These are phyloP conservation scores for Aspergillus ibericus DNA, from an alignment of 2,329 filamentous ascomycete genomes.

Conservation along the genomic window DNA sequence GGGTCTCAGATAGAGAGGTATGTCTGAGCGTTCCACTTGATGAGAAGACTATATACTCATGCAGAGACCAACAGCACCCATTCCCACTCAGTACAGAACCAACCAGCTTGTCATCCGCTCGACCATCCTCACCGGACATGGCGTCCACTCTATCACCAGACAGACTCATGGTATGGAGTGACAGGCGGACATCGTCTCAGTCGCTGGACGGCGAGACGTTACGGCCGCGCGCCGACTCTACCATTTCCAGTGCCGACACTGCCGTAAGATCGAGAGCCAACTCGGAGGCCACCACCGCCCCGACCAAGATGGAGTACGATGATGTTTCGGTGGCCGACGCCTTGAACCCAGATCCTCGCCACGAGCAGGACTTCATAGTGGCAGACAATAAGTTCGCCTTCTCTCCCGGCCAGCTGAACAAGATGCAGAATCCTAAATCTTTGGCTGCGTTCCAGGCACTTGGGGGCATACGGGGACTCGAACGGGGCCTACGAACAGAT, in stretches of 20 bases:
- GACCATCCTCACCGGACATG: constrained; percentile 26
- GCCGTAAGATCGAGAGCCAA: constrained; percentile 35
- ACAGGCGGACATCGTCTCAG: constrained; percentile 28
- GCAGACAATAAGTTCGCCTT: constrained; percentile 84
- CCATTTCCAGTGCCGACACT: constrained; percentile 37
- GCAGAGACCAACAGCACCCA: constrained; percentile 4
- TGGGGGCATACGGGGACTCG: constrained; percentile 74
- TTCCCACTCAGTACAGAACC: constrained; percentile 4
- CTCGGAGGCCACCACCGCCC: constrained; percentile 28
- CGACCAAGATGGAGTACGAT: constrained; percentile 32
- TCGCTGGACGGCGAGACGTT: constrained; percentile 47
- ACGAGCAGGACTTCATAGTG: constrained; percentile 72
- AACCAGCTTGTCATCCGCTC: constrained; percentile 9
- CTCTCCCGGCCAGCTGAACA: constrained; percentile 73
- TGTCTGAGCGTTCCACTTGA: neutral
- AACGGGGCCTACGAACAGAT: constrained; percentile 74
- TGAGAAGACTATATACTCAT: constrained; percentile 4
- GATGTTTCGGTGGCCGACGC: constrained; percentile 54
- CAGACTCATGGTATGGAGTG: constrained; percentile 27
- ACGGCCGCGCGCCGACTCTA: constrained; percentile 44
- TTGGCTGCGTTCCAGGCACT: constrained; percentile 77
- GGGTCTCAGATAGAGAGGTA: constrained; percentile 14
- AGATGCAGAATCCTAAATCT: constrained; percentile 87
- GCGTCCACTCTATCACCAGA: constrained; percentile 23
- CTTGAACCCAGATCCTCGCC: constrained; percentile 72